Base-by-base conservation (phyloP, 148 eudicot species). In the Dysphania ambrosioides region DNA sequence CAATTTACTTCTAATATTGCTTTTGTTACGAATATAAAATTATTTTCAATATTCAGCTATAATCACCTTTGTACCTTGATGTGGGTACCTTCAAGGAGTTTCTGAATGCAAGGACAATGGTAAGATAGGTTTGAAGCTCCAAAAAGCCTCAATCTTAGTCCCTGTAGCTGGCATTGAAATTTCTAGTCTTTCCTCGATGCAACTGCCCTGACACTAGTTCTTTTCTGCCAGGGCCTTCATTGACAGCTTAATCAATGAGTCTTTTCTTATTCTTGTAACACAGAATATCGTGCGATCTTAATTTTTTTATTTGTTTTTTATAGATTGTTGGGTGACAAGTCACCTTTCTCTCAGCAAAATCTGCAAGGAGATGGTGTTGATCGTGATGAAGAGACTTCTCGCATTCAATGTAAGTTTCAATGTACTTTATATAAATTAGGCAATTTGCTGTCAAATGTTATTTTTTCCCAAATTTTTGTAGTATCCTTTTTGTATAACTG, bases 301-400 rank as follows among this genome's bases (percentile, higher is more conserved):
- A 53, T 67, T 41, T 35, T 11, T 53, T 63, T 32, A 42, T 59
- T 42, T 76, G 69, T 16, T 55, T 80, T 16, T 55, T 80, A 81
- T 82, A 93, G 98, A 82, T 79, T 93, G 12, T 75, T 93, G 77
- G 98, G 96, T 35, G 98, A 93, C 78, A 93, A 93, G 66, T 93
- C 98, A 23, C 98, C 98, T 12, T 91, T 86, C 79, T 91, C 98
- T 66, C 98, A 93, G 80, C 96, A 93, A 76, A 91, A 87, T 85
- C 77, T 87, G 42, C 98, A 90, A 80, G 96, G 92, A 12, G 93
- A 90, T 72, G 96, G 83, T 56, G 89, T 88, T 87, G 98, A 93
- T 81, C 96, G 97, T 18, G 97, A 93, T 61, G 97, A 93, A 73
- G 98, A 93, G 74, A 93, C 96, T 59, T 90, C 98, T 26, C 90